These are phyloP conservation scores for Fusarium brevicatenulatum DNA, from an alignment of 2,329 filamentous ascomycete genomes.

Conservation along the genomic window DNA sequence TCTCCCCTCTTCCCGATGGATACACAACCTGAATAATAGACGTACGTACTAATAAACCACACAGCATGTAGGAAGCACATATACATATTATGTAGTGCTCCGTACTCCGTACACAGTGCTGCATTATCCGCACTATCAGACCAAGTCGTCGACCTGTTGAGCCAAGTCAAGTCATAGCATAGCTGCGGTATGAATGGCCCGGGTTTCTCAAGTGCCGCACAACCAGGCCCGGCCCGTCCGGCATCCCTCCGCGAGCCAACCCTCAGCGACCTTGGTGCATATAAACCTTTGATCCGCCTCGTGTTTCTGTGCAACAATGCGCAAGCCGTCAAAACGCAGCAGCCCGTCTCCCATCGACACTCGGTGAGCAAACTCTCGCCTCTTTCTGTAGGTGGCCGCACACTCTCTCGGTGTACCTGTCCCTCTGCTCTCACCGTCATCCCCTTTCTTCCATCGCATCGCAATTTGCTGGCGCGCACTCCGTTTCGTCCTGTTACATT, in stretches of 20 bases:
- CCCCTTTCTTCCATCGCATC: neutral
- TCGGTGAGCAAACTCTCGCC: slow-evolving; percentile 34
- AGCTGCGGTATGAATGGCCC: neutral
- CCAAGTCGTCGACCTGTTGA: neutral
- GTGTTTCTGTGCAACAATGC: slow-evolving; percentile 14
- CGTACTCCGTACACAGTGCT: neutral
- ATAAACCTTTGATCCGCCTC: slow-evolving; percentile 32
- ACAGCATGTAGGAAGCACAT: neutral
- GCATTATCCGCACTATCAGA: neutral
- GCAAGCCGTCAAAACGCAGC: slow-evolving; percentile 29
- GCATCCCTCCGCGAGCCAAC: slow-evolving; percentile 17
- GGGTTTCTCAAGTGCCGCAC: slow-evolving; percentile 6
- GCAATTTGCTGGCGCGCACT: neutral
- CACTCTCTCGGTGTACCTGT: neutral
- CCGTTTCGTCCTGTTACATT: slow-evolving; percentile 1
- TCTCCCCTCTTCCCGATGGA: slow-evolving; percentile 6
- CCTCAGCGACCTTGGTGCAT: slow-evolving; percentile 13
- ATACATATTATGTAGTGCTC: neutral
- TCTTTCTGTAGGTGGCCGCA: slow-evolving; percentile 30
- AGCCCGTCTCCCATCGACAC: slow-evolving; percentile 19
- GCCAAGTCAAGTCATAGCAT: neutral
- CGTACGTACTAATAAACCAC: neutral
- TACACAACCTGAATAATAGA: slow-evolving; percentile 1
- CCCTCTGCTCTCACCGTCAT: slow-evolving; percentile 10
- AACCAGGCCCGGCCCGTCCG: slow-evolving; percentile 36